phyloP scores from a whole-genome alignment of 169 alveolate species.

The Sarcocystis neurona region DNA sequence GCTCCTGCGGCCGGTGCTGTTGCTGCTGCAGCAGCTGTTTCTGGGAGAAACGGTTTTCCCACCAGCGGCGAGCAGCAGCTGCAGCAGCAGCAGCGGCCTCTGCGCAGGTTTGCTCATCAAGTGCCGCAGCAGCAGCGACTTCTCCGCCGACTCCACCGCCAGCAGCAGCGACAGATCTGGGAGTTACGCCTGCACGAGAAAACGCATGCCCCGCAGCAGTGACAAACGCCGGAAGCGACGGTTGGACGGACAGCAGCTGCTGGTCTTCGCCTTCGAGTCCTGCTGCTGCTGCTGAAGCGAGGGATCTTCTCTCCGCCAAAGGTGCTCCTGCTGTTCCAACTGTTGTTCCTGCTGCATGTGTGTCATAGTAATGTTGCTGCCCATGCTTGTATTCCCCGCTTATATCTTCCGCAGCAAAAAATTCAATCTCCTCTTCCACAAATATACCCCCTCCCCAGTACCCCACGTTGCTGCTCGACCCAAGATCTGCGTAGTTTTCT shows the following conservation, averaged over 20 bases:
- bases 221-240: not conserved
- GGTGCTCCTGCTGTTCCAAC: not conserved
- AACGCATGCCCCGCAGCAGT: constrained; percentile 14
- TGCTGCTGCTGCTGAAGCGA: too few species aligned
- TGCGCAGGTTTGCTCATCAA: not conserved
- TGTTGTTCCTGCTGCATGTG: too few species aligned
- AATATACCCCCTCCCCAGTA: not conserved
- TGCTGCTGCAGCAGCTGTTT: too few species aligned
- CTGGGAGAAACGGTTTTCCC: too few species aligned
- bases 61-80: not conserved
- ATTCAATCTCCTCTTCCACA: not conserved
- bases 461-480: not conserved
- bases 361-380: too few species aligned
- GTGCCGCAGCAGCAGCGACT: not conserved
- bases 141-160: not conserved
- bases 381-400: too few species aligned
- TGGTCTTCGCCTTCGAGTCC: too few species aligned
- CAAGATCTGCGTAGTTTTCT: not conserved
- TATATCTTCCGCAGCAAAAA: too few species aligned
- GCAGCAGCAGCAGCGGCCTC: not conserved
- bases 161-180: not conserved
- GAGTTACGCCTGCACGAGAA: not conserved
- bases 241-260: constrained; percentile 9
- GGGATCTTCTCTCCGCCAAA: too few species aligned
- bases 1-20: constrained; percentile 45